Conservation (phyloP, 306 rosid genomes). For the Rubus parviflorus region DNA sequence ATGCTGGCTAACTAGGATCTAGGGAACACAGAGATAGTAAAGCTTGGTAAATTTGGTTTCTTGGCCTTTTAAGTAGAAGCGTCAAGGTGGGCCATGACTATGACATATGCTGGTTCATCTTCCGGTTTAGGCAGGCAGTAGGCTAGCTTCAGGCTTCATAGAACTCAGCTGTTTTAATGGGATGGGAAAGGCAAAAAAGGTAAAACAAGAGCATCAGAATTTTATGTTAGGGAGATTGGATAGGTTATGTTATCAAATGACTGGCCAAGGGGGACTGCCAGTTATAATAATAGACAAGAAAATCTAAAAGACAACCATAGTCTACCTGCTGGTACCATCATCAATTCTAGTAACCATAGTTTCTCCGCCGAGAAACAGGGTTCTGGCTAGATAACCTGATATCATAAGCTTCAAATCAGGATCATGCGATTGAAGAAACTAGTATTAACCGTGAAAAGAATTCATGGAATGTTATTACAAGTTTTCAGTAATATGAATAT, state of each 20-base stretch:
- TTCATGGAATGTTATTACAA: not conserved
- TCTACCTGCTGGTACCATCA: slow-evolving; percentile 45
- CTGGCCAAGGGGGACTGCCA: slow-evolving; percentile 41
- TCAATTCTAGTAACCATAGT: slow-evolving; percentile 49
- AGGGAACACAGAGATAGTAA: slow-evolving; percentile 65
- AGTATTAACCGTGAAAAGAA: not conserved
- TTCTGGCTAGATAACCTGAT: slow-evolving; percentile 55
- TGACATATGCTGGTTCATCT: slow-evolving; percentile 97
- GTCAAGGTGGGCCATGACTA: slow-evolving; percentile 91
- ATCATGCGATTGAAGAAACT: slow-evolving; percentile 9
- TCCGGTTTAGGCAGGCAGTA: slow-evolving; percentile 83
- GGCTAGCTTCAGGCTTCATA: slow-evolving; percentile 98
- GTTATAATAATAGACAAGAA: slow-evolving; percentile 35
- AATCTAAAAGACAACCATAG: slow-evolving; percentile 28
- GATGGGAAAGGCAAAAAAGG: slow-evolving; percentile 93
- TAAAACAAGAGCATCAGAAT: slow-evolving; percentile 92
- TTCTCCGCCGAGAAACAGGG: slow-evolving; percentile 59
- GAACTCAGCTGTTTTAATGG: slow-evolving; percentile 96
- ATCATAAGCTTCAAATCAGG: slow-evolving; percentile 38
- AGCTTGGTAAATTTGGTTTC: slow-evolving; percentile 81
- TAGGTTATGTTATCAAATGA: slow-evolving; percentile 66
- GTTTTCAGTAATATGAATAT: not conserved
- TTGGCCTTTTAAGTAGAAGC: slow-evolving; percentile 82
- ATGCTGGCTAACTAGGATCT: slow-evolving; percentile 67
- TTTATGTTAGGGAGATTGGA: slow-evolving; percentile 66